Evolutionary conservation across 768 basidiomycete genomes (phyloP).

Genomic region (Cytidiella melzeri): DNA sequence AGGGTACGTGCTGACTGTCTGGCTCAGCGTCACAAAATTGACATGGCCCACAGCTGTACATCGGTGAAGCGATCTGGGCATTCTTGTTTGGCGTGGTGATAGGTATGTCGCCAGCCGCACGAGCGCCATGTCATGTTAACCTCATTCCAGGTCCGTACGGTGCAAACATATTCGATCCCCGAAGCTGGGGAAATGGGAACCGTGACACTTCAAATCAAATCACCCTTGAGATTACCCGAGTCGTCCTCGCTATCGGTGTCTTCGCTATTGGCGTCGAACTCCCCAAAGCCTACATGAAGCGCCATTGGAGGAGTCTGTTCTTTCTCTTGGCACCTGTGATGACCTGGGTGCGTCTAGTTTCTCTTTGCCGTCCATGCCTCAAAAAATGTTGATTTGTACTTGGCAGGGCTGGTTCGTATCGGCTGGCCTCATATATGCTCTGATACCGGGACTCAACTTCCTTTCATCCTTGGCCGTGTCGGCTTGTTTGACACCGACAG

Average conservation of each 20-base stretch:
- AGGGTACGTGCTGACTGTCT: constrained; percentile 38
- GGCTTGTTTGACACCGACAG: constrained; percentile 91
- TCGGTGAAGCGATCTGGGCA: constrained; percentile 96
- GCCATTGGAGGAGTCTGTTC: constrained; percentile 88
- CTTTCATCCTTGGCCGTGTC: constrained; percentile 85
- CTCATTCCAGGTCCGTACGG: constrained; percentile 65
- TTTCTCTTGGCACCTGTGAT: constrained; percentile 80
- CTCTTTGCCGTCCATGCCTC: background rate
- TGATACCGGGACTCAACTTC: constrained; percentile 87
- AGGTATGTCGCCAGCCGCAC: constrained; percentile 37
- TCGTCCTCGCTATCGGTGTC: constrained; percentile 93
- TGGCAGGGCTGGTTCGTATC: constrained; percentile 90
- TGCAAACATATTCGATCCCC: constrained; percentile 75
- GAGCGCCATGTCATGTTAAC: too few relatives aligned
- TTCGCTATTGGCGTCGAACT: constrained; percentile 98
- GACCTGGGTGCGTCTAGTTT: constrained; percentile 62
- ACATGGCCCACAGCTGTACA: constrained; percentile 55
- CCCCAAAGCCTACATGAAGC: constrained; percentile 89
- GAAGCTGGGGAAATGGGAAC: constrained; percentile 55
- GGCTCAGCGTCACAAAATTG: background rate
- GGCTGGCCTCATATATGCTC: constrained; percentile 83
- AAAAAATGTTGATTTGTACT: constrained; percentile 7
- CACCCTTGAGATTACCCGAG: constrained; percentile 85
- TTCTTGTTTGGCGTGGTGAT: constrained; percentile 91
- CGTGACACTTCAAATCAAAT: constrained; percentile 58